Base-by-base conservation (phyloP, 2,329 filamentous ascomycete species). In the Aureobasidium sp. region DNA sequence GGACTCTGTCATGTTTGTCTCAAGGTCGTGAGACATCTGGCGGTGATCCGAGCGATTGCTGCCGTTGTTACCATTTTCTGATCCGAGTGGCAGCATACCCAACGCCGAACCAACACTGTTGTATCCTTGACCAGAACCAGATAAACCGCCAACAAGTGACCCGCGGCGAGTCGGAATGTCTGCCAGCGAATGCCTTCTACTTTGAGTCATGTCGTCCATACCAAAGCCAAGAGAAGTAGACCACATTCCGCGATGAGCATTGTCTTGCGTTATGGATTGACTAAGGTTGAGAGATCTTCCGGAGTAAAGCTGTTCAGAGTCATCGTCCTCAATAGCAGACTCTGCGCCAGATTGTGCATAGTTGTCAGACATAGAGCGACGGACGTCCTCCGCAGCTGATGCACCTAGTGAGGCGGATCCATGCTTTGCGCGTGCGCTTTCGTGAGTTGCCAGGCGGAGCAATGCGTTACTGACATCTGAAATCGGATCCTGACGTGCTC, bases 171-270 rank as follows among this genome's bases (percentile, higher is more conserved):
- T 74, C 2, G 72, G 73, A 29, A 74, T 73, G 52, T 75, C 77
- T 15, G 78, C 90, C 70, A 94, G 90, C 1, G 90, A 93, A 73
- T 93, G 90, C 32, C 90, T 85, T 63, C 90, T 83, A 68, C 88
- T 91, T 69, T 92, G 88, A 13, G 87, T 84, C 34, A 85, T 78
- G 64, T 89, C 87, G 4, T 78, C 79, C 27, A 83, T 67, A 1
- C 57, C 57, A 7, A 60, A 60, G 26, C 57, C 57, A n/a, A 60
- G 57, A 24, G 57, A 60, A 12, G 57, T 60, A 29, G 57, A 60
- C 57, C 57, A 60, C 57, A 60, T 60, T 4, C 57, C 29, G 17
- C 57, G 57, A 26, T 60, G 46, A 34, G 39, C 12, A 8, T 3
- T 4, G 82, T 84, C 69, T 84, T 87, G 73, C 87, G 87, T 9